Evolutionary conservation across 257 asterid species (phyloP), one percentile per base, ranked within the genome.

Genomic region (Ilex aquifolium): DNA sequence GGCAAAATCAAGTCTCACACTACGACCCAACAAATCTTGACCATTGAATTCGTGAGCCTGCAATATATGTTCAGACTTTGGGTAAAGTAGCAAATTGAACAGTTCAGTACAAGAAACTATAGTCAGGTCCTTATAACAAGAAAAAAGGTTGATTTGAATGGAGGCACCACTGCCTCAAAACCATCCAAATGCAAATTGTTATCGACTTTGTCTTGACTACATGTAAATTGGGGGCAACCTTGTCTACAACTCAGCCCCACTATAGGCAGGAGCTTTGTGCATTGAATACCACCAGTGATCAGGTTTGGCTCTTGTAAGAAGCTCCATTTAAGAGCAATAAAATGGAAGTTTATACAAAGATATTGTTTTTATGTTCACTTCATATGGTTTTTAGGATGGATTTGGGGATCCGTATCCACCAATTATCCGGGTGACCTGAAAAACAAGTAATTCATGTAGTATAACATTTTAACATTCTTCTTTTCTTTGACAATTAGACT

Each of bases 1-100:
- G 9, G 89, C 88, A 53, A 80, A 15, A 71, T 88, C 95, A 48
- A 91, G 92, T 59, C 74, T 86, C 55, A 91, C 81, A 4, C 29
- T 68, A 65, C 96, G 95, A 42, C 90, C 87, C 69, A 81, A 44
- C 75, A 91, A 65, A 2, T 82, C 90, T 69, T 76, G 56, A 17
- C 98, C 98, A 71, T 91, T 88, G 70, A 83, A 44, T 59, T 81
- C 81, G 5, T 82, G 67, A n/a, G 92, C 98, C 96, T 91, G 72
- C 59, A 54, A 58, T 56, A 31, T 21, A 61, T 32, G 6, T 8
- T 6, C 17, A 50, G 53, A 50, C 17, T 21, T 21, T 6, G 17
- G 10, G 54, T 11, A 49, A 49, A 6, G 54, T 49, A 1, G 54
- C 14, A 49, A 49, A 11, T 11, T 11, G 2, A 11, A 49, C 54